Conservation (phyloP, 148 eudicot genomes). For the Silene conica region DNA sequence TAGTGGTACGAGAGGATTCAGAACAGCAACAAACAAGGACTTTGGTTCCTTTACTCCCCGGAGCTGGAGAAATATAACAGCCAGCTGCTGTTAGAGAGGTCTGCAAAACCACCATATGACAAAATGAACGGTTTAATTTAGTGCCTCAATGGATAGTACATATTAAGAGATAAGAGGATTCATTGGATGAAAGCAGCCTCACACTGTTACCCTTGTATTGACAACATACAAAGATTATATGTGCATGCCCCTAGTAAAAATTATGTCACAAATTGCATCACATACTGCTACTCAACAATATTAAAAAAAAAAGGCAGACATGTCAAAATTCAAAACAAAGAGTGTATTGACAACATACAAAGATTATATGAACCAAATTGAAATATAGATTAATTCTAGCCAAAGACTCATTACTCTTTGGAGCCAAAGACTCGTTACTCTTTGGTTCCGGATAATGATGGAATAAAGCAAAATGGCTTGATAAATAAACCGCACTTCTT, state of each 20-base stretch:
- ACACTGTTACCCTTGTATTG: background rate
- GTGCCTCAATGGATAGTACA: background rate
- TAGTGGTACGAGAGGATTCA: constrained; percentile 39
- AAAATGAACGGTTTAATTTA: background rate
- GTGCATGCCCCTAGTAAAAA: background rate
- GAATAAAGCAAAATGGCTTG: too few relatives aligned
- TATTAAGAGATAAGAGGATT: too few relatives aligned
- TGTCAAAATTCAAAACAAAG: background rate
- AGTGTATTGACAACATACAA: too few relatives aligned
- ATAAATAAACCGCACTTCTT: too few relatives aligned
- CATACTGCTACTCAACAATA: background rate
- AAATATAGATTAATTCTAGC: too few relatives aligned
- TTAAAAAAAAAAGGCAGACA: background rate
- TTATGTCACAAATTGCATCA: background rate
- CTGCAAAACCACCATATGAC: constrained; percentile 38
- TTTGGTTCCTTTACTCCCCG: constrained; percentile 82
- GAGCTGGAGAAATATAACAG: constrained; percentile 89
- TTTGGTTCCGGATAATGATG: too few relatives aligned
- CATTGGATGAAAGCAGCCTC: background rate
- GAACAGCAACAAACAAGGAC: constrained; percentile 72
- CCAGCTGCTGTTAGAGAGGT: constrained; percentile 81
- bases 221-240: background rate
- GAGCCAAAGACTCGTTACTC: too few relatives aligned
- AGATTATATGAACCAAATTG: too few relatives aligned
- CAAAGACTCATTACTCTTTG: too few relatives aligned